Percentiles rank a stretch among this genome's conserved stretches.
Evolutionary conservation across 179 eudicot species (phyloP).

Genomic region (Sideroxylon spinosum): DNA sequence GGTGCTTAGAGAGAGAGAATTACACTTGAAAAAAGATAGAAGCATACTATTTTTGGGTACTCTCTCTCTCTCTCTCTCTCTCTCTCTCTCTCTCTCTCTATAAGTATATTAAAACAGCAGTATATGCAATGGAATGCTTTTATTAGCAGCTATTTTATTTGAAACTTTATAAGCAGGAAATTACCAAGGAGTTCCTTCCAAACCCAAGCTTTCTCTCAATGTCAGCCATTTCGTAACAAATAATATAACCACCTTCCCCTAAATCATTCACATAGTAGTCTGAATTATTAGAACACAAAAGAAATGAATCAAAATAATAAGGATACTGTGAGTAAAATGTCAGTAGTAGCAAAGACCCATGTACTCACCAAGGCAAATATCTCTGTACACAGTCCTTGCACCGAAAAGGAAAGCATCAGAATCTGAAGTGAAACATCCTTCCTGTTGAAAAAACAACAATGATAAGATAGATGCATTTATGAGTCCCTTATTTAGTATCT

Average conservation of each 20-base stretch:
- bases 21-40: background rate
- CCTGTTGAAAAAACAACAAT: slow-evolving; percentile 41
- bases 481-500: background rate
- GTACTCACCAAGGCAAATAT: slow-evolving; percentile 82
- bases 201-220: slow-evolving; percentile 84
- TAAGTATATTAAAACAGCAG: too few relatives aligned
- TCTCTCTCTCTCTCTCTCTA: too few relatives aligned
- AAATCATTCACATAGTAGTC: slow-evolving; percentile 17
- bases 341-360: background rate
- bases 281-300: slow-evolving; percentile 12
- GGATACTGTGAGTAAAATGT: background rate
- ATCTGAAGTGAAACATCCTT: slow-evolving; percentile 95
- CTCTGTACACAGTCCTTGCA: slow-evolving; percentile 95
- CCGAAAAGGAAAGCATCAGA: slow-evolving; percentile 95
- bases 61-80: too few relatives aligned
- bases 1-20: background rate
- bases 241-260: slow-evolving; percentile 84
- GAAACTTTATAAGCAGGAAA: slow-evolving; percentile 14
- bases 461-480: background rate
- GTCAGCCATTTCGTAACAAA: slow-evolving; percentile 93
- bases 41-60: too few relatives aligned
- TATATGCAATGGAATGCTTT: background rate
- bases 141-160: background rate
- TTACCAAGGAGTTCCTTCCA: slow-evolving; percentile 86
- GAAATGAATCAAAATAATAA: background rate